Conservation (phyloP, 2,329 filamentous ascomycete species). For the Allantophomopsis cytisporea region DNA sequence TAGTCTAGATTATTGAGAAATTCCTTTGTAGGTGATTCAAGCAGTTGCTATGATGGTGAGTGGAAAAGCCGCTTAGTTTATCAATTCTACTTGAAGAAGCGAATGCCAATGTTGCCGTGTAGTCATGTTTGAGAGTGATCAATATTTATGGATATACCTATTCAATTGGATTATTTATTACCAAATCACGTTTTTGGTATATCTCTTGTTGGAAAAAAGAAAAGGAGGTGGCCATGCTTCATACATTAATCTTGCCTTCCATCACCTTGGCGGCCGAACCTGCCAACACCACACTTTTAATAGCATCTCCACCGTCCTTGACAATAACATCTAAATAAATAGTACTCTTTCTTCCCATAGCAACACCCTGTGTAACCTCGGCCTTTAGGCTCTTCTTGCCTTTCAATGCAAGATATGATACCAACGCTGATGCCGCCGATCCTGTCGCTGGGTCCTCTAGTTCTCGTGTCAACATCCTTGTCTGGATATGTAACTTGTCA, state of each 20-base stretch:
- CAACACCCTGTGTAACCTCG: slow-evolving; percentile 48
- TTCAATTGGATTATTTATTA: no score
- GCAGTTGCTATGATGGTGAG: no score
- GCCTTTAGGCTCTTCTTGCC: slow-evolving; percentile 3
- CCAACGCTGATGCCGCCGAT: slow-evolving; percentile 43
- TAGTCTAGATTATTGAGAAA: no score
- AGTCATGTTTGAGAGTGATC: no score
- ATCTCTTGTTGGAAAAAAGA: no score
- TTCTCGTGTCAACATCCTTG: slow-evolving; percentile 41
- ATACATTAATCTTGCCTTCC: slow-evolving; percentile 8
- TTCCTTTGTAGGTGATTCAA: no score
- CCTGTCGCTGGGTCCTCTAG: slow-evolving; percentile 50
- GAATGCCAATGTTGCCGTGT: no score
- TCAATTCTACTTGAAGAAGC: no score
- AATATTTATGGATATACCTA: no score
- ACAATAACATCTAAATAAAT: slow-evolving; percentile 6
- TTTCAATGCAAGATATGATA: slow-evolving; percentile 34
- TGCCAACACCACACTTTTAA: slow-evolving; percentile 7
- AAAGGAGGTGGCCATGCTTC: not conserved
- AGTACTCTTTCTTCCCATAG: slow-evolving; percentile 35
- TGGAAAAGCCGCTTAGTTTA: no score
- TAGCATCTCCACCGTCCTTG: slow-evolving; percentile 1
- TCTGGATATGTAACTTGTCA: slow-evolving; percentile 16
- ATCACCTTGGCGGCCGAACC: slow-evolving; percentile 8
- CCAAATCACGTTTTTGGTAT: no score